Evolutionary conservation across 2,329 filamentous ascomycete species (phyloP).

Genomic region (Colletotrichum caudatum): DNA sequence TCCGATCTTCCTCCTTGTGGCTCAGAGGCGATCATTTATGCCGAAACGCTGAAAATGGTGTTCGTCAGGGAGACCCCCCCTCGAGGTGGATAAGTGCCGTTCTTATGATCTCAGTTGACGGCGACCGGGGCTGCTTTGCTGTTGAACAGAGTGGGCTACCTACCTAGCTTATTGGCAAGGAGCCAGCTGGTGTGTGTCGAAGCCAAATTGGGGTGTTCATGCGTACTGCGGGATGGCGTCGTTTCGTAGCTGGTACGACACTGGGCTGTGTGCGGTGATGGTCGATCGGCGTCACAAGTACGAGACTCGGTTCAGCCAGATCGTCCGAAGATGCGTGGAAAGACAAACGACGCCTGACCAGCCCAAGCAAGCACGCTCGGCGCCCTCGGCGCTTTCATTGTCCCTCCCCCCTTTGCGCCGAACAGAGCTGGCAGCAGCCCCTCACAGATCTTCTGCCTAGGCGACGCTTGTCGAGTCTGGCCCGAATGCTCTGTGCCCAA

Average conservation of each 20-base stretch:
- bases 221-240: conserved; percentile 22
- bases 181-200: neutral
- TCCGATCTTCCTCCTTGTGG: conserved; percentile 33
- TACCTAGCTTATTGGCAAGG: conserved; percentile 14
- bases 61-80: conserved; percentile 23
- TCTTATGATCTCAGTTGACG: conserved; percentile 23
- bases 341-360: conserved; percentile 1
- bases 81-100: conserved; percentile 14
- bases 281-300: conserved; percentile 37
- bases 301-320: conserved; percentile 39
- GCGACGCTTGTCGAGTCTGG: conserved; percentile 24
- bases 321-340: conserved; percentile 33
- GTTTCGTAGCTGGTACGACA: conserved; percentile 40
- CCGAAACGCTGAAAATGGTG: conserved; percentile 20
- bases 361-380: neutral
- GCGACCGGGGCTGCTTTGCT: conserved; percentile 7
- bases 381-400: neutral
- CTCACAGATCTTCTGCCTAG: conserved; percentile 21
- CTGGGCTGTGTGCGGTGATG: conserved; percentile 26
- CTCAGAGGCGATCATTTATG: conserved; percentile 42
- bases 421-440: neutral
- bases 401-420: neutral
- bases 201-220: conserved; percentile 30
- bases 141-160: neutral
- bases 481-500: conserved; percentile 29